phyloP scores from a whole-genome alignment of 2,329 filamentous ascomycete species.

The Setomelanomma holmii region DNA sequence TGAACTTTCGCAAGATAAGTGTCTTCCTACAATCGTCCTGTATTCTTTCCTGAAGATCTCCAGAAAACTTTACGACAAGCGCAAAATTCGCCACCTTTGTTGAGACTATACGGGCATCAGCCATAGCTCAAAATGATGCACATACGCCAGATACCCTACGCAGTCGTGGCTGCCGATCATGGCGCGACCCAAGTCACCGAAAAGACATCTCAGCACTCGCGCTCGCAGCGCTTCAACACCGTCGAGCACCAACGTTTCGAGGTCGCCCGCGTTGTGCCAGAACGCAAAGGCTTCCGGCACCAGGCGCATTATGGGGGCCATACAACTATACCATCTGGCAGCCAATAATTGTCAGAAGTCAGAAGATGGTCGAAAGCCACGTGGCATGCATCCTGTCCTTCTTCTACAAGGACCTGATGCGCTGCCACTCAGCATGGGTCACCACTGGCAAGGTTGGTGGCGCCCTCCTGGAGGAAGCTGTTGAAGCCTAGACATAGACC shows the following conservation, averaged over 20 bases:
- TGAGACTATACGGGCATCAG: no score
- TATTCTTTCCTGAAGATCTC: no score
- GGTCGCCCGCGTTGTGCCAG: constrained; percentile 12
- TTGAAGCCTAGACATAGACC: constrained; percentile 5
- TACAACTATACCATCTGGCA: constrained; percentile 55
- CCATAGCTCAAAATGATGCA: not conserved
- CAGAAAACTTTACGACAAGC: not conserved
- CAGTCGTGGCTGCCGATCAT: constrained; percentile 9
- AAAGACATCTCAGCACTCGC: constrained; percentile 4
- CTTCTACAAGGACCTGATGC: constrained; percentile 44
- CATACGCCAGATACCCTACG: constrained; percentile 12
- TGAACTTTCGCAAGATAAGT: no score
- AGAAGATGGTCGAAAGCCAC: constrained; percentile 36
- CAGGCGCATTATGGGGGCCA: constrained; percentile 28
- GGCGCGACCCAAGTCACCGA: constrained; percentile 1
- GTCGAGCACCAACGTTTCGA: constrained; percentile 12
- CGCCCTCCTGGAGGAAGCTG: constrained; percentile 1
- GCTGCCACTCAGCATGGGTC: constrained; percentile 13
- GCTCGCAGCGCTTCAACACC: constrained; percentile 22
- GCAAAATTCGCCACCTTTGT: no score
- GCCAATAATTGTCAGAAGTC: constrained; percentile 48
- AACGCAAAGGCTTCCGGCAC: constrained; percentile 15
- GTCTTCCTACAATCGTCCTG: no score
- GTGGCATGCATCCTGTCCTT: constrained; percentile 15
- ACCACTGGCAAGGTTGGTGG: not conserved